Evolutionary conservation across 202 grass and related monocot genomes (phyloP), one percentile per base, ranked within the genome.

Genomic region (Musa balbisiana): DNA sequence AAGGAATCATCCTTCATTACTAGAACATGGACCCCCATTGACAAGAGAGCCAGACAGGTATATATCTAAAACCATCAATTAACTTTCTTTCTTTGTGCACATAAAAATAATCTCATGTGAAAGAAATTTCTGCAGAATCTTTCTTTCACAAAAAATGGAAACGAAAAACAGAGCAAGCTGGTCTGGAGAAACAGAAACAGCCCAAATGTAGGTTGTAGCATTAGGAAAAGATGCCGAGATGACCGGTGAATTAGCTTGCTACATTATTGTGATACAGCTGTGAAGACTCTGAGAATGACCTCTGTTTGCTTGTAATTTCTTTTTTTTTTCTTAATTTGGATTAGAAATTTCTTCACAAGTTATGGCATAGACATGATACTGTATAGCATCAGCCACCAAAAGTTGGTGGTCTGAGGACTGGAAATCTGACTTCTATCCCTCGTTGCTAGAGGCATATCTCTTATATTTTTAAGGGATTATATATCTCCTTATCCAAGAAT

Each of bases 11-110:
- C 85, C 59, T 71, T 83, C 9, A 76, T 53, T 29, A 53, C 81
- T 62, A 84, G 73, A 81, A 82, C 88, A 82, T 92, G 87, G 88
- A 94, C 94, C 79, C 94, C 94, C 74, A 8, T 94, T 66, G 94
- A 98, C 85, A 94, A 98, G 81, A 88, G 91, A 83, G 91, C 91
- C 9, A 90, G 91, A 90, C 89, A 90, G 85, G 91, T 98, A 88
- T 33, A 51, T 68, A 10, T 14, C 67, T 84, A 27, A 26, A 17
- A 20, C 19, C 77, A 54, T 25, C 69, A 82, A 60, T 51, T 52
- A 23, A 52, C 53, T 58, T 62, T 9, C 11, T 51, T 70, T 66
- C 16, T n/a, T 2, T 9, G 33, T 43, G 33, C n/a, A 11, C 66
- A 70, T 83, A 59, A 52, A 74, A 70, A 69, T 71, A 23, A 77